Conservation (phyloP, 176 grass and related monocot genomes). For the Themeda triandra region DNA sequence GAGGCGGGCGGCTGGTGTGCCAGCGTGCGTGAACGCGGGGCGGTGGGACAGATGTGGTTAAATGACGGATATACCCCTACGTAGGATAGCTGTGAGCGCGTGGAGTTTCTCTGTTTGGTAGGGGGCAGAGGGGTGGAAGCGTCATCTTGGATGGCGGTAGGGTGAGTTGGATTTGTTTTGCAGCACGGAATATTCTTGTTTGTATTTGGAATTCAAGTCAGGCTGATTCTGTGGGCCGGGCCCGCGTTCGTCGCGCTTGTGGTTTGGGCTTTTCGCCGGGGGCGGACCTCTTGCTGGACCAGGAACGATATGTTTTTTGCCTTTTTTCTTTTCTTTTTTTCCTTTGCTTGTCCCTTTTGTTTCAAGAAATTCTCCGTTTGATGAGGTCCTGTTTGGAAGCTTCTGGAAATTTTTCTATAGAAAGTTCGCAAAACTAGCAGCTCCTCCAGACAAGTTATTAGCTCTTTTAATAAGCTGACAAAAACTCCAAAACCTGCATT, state of each 20-base stretch:
- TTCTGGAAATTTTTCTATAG: too few relatives aligned
- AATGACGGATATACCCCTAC: slow-evolving; percentile 15
- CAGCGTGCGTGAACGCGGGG: background rate
- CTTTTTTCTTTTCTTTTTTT: too few relatives aligned
- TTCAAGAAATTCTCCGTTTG: background rate
- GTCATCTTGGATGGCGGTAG: background rate
- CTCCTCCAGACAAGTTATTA: too few relatives aligned
- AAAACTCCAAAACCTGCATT: too few relatives aligned
- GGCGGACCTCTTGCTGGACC: background rate
- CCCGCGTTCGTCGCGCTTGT: background rate
- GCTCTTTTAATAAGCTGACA: too few relatives aligned
- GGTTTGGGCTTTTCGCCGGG: background rate
- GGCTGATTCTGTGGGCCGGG: background rate
- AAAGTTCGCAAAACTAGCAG: too few relatives aligned
- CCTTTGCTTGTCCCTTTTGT: background rate
- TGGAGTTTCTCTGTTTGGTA: background rate
- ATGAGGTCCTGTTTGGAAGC: too few relatives aligned
- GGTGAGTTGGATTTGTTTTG: background rate
- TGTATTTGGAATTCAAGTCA: background rate
- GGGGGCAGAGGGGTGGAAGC: background rate
- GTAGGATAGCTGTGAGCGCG: background rate
- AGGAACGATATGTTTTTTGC: background rate
- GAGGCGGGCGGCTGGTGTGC: background rate
- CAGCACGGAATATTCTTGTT: background rate
- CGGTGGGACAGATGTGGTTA: background rate